Conservation (phyloP, 1,284 basidiomycete genomes). For the Kalmanozyma brasiliensis region DNA sequence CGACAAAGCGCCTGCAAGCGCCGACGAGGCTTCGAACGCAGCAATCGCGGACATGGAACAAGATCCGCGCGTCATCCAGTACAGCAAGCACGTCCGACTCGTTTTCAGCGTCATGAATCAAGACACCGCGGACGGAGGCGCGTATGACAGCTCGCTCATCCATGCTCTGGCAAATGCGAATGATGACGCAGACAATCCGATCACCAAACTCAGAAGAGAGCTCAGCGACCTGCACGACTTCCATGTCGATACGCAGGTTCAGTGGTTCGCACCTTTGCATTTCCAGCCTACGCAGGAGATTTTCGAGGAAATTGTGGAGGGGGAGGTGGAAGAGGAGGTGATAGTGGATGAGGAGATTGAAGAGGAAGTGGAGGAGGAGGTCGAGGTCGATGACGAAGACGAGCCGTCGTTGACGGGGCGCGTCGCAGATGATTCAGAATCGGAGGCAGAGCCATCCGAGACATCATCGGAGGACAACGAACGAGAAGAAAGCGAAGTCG, state of each 20-base stretch:
- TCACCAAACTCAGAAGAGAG: conserved; percentile 25
- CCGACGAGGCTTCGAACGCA: background rate
- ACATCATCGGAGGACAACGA: too few species aligned
- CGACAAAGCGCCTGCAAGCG: conserved; percentile 5
- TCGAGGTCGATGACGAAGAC: conserved; percentile 1
- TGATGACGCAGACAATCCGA: conserved; percentile 12
- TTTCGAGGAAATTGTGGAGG: conserved; percentile 46
- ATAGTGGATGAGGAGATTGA: conserved; percentile 7
- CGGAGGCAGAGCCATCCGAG: background rate
- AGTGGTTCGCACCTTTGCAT: conserved; percentile 88
- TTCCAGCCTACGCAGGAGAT: conserved; percentile 76
- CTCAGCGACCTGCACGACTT: conserved; percentile 79
- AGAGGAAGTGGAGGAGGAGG: conserved; percentile 7
- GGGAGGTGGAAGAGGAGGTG: conserved; percentile 27
- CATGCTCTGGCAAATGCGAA: conserved; percentile 15
- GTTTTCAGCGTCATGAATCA: conserved; percentile 65
- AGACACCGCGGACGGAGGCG: conserved; percentile 40
- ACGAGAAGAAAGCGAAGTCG: conserved; percentile 2
- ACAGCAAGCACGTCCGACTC: conserved; percentile 55
- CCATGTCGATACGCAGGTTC: conserved; percentile 91
- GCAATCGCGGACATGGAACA: conserved; percentile 20
- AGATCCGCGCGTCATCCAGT: conserved; percentile 55
- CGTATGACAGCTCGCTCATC: conserved; percentile 31
- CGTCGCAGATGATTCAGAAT: conserved; percentile 8
- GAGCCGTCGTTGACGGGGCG: background rate